Evolutionary conservation across 1,284 basidiomycete genomes (phyloP).

Genomic region (Leccinum angustisporum): DNA sequence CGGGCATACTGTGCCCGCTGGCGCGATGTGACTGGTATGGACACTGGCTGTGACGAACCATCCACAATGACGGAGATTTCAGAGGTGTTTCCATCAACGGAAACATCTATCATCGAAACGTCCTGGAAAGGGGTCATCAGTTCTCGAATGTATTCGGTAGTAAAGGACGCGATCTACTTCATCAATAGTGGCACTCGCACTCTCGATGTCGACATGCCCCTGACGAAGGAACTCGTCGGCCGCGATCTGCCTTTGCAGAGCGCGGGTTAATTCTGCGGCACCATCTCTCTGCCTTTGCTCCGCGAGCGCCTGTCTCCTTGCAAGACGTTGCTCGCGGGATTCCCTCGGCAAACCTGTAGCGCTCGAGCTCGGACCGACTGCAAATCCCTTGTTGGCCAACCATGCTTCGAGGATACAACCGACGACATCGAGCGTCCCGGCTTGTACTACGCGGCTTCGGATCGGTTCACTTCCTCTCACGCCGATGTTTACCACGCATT

Average conservation of each 20-base stretch:
- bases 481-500: conserved; percentile 97
- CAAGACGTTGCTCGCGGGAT: conserved; percentile 66
- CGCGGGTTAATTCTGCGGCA: conserved; percentile 54
- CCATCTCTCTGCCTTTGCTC: conserved; percentile 55
- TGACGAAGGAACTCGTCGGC: conserved; percentile 15
- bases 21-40: conserved; percentile 22
- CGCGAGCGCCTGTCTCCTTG: conserved; percentile 52
- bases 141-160: neutral
- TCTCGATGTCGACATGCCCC: conserved; percentile 6
- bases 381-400: conserved; percentile 81
- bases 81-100: conserved; percentile 13
- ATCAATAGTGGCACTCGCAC: conserved; percentile 14
- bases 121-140: conserved; percentile 24
- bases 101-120: conserved; percentile 27
- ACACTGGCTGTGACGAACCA: conserved; percentile 18
- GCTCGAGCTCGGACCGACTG: conserved; percentile 67
- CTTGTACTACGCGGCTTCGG: conserved; percentile 91
- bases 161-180: conserved; percentile 26
- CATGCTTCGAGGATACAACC: conserved; percentile 94
- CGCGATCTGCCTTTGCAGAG: conserved; percentile 52
- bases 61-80: conserved; percentile 30
- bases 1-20: conserved; percentile 22
- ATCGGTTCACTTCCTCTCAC: conserved; percentile 95
- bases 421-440: conserved; percentile 92
- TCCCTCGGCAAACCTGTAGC: conserved; percentile 64